Evolutionary conservation across 1,139 yeast species (phyloP), one percentile per base, ranked within the genome.

Genomic region (Wickerhamomyces sp.): DNA sequence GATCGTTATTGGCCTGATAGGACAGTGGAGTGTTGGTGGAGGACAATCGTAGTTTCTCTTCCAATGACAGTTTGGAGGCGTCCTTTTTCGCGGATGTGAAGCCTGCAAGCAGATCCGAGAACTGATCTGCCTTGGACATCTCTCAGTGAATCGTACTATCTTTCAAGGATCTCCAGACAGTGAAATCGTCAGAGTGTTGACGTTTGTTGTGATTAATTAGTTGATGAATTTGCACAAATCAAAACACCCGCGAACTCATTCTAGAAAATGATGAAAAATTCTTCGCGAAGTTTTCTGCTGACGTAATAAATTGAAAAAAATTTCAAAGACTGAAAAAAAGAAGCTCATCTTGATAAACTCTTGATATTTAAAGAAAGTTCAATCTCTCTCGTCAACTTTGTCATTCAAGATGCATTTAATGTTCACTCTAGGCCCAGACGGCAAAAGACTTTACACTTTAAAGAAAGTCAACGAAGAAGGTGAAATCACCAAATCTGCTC

Each of bases 401-500:
- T 15, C 18, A 15, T n/a, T 36, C 65, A 73, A 58, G 52, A 93
- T 93, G 99, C 98, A 93, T 86, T 84, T 94, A 70, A 94, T 94
- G 99, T 94, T 87, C 90, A 89, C 97, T 52, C 71, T 85, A 65
- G 95, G 91, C 63, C 79, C 81, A 55, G 96, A 90, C 59, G 99
- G 99, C 61, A 90, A 91, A 78, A 87, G 99, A 71, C 71, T 87
- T 61, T 94, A 94, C 78, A 94, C 99, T 45, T 78, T 94, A 59
- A 75, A 87, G 71, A 94, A 94, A 75, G 56, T 66, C 59, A 83
- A 95, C 44, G 90, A 77, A 52, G 71, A 75, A 10, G 98, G 98
- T 53, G 96, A 90, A 69, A 90, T 93, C 75, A 94, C 99, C 67
- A 89, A 90, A 74, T 87, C 96, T 56, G 99, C 99, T 33, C 99